Percentiles rank a stretch among this genome's conserved stretches.
These are phyloP conservation scores for Colletotrichum higginsianum DNA, from an alignment of 2,329 filamentous ascomycete species.

Conservation along the genomic window DNA sequence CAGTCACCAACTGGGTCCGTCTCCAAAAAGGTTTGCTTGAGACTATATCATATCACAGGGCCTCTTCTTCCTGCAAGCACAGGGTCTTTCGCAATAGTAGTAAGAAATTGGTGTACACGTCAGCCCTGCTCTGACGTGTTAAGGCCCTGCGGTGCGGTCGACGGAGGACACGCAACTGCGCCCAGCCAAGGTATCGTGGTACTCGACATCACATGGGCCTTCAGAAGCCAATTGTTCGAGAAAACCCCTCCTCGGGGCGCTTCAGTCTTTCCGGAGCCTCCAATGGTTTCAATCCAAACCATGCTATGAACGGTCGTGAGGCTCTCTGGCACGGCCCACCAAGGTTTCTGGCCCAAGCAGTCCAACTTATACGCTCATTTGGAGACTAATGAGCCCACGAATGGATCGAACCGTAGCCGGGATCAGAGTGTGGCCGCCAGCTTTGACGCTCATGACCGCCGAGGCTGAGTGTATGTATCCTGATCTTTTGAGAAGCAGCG, in stretches of 20 bases:
- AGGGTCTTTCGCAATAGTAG: too few relatives aligned
- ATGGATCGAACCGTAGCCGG: background rate
- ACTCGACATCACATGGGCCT: background rate
- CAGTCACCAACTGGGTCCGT: background rate
- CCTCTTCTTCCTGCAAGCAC: background rate
- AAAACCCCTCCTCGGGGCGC: background rate
- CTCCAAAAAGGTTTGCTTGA: background rate
- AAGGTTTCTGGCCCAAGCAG: constrained; percentile 11
- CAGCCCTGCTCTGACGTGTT: constrained; percentile 35
- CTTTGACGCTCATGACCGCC: constrained; percentile 12
- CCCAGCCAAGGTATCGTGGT: background rate
- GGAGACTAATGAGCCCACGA: constrained; percentile 10
- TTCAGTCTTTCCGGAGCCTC: background rate
- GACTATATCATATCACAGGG: background rate
- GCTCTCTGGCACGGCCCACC: constrained; percentile 20
- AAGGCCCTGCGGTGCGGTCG: background rate
- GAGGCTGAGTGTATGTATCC: constrained; percentile 3
- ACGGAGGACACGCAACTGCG: constrained; percentile 1
- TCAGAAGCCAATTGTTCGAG: constrained; percentile 4
- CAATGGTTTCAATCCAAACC: background rate
- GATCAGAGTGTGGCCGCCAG: constrained; percentile 17
- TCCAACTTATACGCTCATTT: constrained; percentile 3
- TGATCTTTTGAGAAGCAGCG: constrained; percentile 26
- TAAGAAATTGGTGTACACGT: constrained; percentile 4
- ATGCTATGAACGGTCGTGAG: background rate